These are phyloP conservation scores for Phytopythium oedochilum DNA, from an alignment of 352 stramenopile genomes.

Conservation along the genomic window DNA sequence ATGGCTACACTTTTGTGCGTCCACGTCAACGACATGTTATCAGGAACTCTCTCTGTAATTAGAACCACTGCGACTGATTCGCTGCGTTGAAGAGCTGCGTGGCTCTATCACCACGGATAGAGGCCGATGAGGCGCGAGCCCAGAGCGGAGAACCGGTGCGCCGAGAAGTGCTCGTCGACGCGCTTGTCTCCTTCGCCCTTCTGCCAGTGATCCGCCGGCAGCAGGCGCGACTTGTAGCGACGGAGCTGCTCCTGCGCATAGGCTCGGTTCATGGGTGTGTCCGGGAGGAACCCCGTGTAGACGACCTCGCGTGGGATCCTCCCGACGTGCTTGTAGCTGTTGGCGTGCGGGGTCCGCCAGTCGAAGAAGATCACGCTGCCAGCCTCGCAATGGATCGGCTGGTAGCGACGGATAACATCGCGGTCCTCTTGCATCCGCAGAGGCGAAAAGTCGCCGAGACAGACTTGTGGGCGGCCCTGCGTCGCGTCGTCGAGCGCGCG, in stretches of 20 bases:
- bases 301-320: slow-evolving; percentile 64
- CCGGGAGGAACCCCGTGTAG: slow-evolving; percentile 83
- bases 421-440: slow-evolving; percentile 83
- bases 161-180: slow-evolving; percentile 57
- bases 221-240: slow-evolving; percentile 52
- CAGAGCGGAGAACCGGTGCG: slow-evolving; percentile 58
- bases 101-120: slow-evolving; percentile 40
- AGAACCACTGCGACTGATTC: no score
- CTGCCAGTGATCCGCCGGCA: slow-evolving; percentile 77
- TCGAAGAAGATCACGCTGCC: slow-evolving; percentile 88
- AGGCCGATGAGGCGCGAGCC: slow-evolving; percentile 62
- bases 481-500: slow-evolving; percentile 8
- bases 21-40: no score
- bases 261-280: slow-evolving; percentile 56
- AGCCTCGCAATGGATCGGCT: slow-evolving; percentile 50
- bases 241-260: slow-evolving; percentile 76
- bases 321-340: slow-evolving; percentile 76
- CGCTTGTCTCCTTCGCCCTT: slow-evolving; percentile 53
- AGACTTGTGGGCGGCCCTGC: slow-evolving; percentile 53
- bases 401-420: slow-evolving; percentile 65
- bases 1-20: not conserved
- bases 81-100: not conserved
- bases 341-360: slow-evolving; percentile 85
- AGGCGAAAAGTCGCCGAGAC: slow-evolving; percentile 85
- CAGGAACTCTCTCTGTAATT: no score